Conservation (phyloP, 1,284 basidiomycete genomes). For the Puccinia triticina region DNA sequence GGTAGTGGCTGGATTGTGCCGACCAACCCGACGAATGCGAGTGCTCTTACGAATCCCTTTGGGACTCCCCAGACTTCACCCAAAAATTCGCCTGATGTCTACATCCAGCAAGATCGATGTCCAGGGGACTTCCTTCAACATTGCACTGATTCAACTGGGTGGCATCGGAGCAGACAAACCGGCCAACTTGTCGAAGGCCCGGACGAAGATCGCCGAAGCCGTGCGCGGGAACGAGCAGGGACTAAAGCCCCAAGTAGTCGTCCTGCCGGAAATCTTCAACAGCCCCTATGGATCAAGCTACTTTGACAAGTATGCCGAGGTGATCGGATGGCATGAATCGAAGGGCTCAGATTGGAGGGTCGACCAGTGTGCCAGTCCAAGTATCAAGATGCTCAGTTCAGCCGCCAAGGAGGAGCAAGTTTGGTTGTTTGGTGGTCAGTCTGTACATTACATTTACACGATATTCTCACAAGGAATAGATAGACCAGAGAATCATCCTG, state of each 20-base stretch:
- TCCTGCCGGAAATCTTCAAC: conserved; percentile 95
- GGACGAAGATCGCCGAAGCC: conserved; percentile 32
- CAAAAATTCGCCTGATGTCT: not conserved
- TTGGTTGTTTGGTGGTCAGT: conserved; percentile 79
- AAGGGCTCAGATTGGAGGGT: conserved; percentile 65
- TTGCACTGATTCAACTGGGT: conserved; percentile 40
- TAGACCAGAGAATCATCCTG: not conserved
- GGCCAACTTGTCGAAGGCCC: conserved; percentile 25
- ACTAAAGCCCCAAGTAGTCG: conserved; percentile 73
- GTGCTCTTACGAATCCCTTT: not conserved
- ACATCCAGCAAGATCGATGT: conserved; percentile 3
- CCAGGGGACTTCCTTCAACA: conserved; percentile 24
- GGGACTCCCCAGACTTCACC: not conserved
- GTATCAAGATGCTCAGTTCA: conserved; percentile 77
- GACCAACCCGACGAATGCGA: not conserved
- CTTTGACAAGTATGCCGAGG: conserved; percentile 83
- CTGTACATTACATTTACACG: no score
- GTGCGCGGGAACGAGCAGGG: not conserved
- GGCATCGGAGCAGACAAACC: conserved; percentile 12
- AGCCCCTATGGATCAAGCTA: conserved; percentile 82
- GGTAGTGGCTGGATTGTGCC: no score
- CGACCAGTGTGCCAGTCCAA: conserved; percentile 70
- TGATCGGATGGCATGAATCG: conserved; percentile 69
- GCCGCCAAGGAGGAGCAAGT: conserved; percentile 78
- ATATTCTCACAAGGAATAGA: no score